Conservation (phyloP, 441 rosid species). For the Croton laevigatus region DNA sequence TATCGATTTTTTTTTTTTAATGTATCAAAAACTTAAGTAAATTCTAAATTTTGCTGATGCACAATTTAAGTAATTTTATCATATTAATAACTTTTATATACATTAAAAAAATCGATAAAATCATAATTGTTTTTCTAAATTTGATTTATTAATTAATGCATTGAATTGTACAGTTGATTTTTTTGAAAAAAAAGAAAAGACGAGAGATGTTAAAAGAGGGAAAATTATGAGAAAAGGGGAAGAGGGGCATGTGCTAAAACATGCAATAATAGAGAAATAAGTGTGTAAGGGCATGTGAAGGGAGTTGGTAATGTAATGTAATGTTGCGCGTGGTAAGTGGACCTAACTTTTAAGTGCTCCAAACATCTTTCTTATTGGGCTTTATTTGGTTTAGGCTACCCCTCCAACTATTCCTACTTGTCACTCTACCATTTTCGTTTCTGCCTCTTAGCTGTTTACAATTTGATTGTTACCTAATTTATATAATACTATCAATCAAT, state of each 20-base stretch:
- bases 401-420: background rate
- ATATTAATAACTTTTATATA: too few relatives aligned
- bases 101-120: too few relatives aligned
- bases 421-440: background rate
- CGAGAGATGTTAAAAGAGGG: background rate
- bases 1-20: too few relatives aligned
- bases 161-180: background rate
- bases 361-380: background rate
- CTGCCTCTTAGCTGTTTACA: background rate
- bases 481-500: background rate
- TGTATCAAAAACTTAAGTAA: too few relatives aligned
- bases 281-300: background rate
- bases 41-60: too few relatives aligned
- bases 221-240: background rate
- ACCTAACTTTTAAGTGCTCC: background rate
- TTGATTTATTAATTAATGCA: too few relatives aligned
- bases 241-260: background rate
- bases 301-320: too few relatives aligned
- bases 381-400: background rate
- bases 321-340: conserved; percentile 32
- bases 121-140: too few relatives aligned
- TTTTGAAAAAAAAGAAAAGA: background rate
- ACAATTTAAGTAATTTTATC: too few relatives aligned
- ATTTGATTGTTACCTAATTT: background rate
- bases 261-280: background rate